Base-by-base conservation (phyloP, 73 alveolate species). In the Urostyla sp. region DNA sequence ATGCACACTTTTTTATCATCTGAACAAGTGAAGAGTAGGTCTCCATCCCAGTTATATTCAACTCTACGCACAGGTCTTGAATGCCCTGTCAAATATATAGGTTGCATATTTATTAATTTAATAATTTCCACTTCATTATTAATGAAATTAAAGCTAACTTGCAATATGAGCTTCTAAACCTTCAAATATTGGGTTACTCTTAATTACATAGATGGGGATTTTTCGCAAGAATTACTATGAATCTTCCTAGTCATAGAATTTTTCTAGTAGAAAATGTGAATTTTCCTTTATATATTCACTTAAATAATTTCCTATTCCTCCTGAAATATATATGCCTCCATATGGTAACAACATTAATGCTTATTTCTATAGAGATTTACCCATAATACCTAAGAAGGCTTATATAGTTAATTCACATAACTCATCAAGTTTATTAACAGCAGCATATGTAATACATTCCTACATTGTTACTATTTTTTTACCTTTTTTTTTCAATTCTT, bases 21-120 rank as follows among this genome's bases (percentile, higher is more conserved):
- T 18, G 97, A 84, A 35, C 97, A 96, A 31, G 98, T 80, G 74
- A 95, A 95, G 80, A 95, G 82, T 80, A 95, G 75, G 67, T 95
- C 99, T 59, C 98, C 98, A 52, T 95, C 99, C 30, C 53, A 44
- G 77, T 95, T 95, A 82, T 91, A 93, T 81, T 67, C 76, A 37
- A 95, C 90, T 43, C 59, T 85, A 55, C 88, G 73, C 55, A 95
- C 96, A n/a, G 99, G 98, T 72, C 94, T 78, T 21, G 92, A 72
- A 88, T 94, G 98, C 32, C 98, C 96, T 46, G 95, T 91, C 34
- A 95, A 57, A 16, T 88, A 81, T 69, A 95, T 72, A 31, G 97
- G 98, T 85, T 90, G 91, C 97, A 95, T 93, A 51, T 90, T 72
- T 49, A 35, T 63, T 61, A 50, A 44, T 56, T 60, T 75, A 35